These are phyloP conservation scores for Colletotrichum noveboracense DNA, from an alignment of 2,329 filamentous ascomycete genomes.

Conservation along the genomic window DNA sequence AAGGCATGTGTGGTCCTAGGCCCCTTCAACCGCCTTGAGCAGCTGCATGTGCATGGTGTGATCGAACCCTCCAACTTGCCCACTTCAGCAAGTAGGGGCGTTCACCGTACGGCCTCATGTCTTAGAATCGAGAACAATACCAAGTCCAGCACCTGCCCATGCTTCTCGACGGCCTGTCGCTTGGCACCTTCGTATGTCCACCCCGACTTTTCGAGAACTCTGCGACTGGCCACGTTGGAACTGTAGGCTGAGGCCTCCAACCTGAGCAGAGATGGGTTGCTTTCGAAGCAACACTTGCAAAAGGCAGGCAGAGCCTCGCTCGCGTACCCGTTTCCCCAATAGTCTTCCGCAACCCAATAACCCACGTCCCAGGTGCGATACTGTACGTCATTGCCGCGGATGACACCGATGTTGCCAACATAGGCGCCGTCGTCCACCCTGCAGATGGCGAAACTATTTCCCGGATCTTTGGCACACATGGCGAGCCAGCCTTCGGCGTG, in stretches of 20 bases:
- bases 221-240: conserved; percentile 45
- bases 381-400: conserved; percentile 39
- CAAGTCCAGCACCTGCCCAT: conserved; percentile 42
- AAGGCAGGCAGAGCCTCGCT: conserved; percentile 45
- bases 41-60: background rate
- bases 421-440: conserved; percentile 34
- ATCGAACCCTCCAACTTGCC: background rate
- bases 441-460: conserved; percentile 40
- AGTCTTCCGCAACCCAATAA: conserved; percentile 48
- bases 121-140: conserved; percentile 43
- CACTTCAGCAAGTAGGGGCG: background rate
- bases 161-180: conserved; percentile 46
- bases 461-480: conserved; percentile 13
- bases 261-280: conserved; percentile 43
- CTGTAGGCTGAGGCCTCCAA: conserved; percentile 44
- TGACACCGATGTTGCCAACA: conserved; percentile 48
- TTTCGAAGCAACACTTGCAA: conserved; percentile 48
- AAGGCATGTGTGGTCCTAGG: background rate
- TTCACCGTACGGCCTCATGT: conserved; percentile 28
- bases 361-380: conserved; percentile 52
- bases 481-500: conserved; percentile 32
- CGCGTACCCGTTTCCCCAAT: conserved; percentile 53
- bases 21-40: background rate
- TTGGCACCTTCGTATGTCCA: conserved; percentile 48
- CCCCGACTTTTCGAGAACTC: conserved; percentile 47